phyloP scores from a whole-genome alignment of 2,329 filamentous ascomycete genomes.

The Ceratocystis ficicola region DNA sequence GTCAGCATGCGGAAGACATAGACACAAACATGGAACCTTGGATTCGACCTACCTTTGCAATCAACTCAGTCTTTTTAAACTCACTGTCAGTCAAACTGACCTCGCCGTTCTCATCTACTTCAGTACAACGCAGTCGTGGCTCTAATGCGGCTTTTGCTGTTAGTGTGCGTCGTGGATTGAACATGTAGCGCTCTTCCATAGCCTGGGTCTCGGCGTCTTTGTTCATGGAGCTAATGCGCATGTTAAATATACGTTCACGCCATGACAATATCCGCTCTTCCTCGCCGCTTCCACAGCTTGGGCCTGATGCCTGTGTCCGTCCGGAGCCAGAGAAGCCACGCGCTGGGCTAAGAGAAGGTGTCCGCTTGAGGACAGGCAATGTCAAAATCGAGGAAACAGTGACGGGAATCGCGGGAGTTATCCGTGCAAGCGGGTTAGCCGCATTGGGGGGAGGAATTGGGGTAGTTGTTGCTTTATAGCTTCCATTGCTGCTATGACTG shows the following conservation, averaged over 20 bases:
- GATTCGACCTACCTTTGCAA: constrained; percentile 58
- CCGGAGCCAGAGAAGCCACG: constrained; percentile 12
- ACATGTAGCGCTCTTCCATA: constrained; percentile 21
- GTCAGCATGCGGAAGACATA: constrained; percentile 24
- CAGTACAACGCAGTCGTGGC: constrained; percentile 78
- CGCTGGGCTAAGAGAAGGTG: background rate
- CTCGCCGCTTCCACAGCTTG: constrained; percentile 3
- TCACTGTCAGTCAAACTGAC: constrained; percentile 89
- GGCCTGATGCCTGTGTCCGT: background rate
- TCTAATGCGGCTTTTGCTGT: constrained; percentile 70
- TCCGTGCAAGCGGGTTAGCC: background rate
- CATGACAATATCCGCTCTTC: constrained; percentile 21
- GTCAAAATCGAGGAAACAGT: background rate
- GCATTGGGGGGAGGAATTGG: background rate
- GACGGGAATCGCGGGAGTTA: too few species aligned
- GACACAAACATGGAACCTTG: background rate
- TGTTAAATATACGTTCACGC: constrained; percentile 21
- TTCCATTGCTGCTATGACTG: background rate
- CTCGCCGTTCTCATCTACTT: constrained; percentile 84
- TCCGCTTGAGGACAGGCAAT: background rate
- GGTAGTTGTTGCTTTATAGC: background rate
- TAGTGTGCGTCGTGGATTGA: constrained; percentile 35
- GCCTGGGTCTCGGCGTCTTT: constrained; percentile 18
- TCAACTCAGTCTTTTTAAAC: constrained; percentile 95
- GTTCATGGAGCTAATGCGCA: constrained; percentile 19